Conservation (phyloP, 345 rosid species). For the Diplotaxis tenuifolia region DNA sequence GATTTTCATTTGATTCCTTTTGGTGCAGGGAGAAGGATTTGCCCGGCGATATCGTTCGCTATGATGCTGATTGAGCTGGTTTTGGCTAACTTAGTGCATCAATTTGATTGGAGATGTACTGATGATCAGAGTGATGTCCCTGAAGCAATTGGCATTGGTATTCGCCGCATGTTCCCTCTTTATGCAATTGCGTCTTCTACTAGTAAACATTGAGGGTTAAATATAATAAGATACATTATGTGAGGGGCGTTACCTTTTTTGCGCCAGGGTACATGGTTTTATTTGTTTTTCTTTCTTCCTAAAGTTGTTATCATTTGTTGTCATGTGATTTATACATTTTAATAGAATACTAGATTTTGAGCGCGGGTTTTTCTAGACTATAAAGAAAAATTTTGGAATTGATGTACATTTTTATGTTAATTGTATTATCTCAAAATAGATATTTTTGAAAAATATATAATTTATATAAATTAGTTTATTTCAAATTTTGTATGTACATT, state of each 20-base stretch:
- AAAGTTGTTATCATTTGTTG: not conserved
- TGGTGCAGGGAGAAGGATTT: not conserved
- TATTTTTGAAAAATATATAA: too few relatives aligned
- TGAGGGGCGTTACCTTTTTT: not conserved
- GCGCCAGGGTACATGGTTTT: not conserved
- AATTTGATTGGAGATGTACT: not conserved
- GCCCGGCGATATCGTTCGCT: not conserved
- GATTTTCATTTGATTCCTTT: not conserved
- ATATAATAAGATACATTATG: not conserved
- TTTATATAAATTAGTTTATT: too few relatives aligned
- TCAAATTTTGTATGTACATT: too few relatives aligned
- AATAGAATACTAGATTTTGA: too few relatives aligned
- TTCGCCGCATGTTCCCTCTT: not conserved
- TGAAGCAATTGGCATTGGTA: not conserved
- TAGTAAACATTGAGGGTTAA: not conserved
- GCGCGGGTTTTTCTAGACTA: too few relatives aligned
- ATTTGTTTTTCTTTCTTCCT: not conserved
- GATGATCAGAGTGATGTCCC: not conserved
- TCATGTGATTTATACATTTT: not conserved
- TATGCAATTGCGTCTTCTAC: not conserved
- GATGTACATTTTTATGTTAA: too few relatives aligned
- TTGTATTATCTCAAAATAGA: too few relatives aligned
- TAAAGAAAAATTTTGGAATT: too few relatives aligned
- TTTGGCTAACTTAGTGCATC: not conserved
- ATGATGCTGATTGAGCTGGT: not conserved